Evolutionary conservation across 345 rosid genomes (phyloP).

Genomic region (Linum tenue): DNA sequence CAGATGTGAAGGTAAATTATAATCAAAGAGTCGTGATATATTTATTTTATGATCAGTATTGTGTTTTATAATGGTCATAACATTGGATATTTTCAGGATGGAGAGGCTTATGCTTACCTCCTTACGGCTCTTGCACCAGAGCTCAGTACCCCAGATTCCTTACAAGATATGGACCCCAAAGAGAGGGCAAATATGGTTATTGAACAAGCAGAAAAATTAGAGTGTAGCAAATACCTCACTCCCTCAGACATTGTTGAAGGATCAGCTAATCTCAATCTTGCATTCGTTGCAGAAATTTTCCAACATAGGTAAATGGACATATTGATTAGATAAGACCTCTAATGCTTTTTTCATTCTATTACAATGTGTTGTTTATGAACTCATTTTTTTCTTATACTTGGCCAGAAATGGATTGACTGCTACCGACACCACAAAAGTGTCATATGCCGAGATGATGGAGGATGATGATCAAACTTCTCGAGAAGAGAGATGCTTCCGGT

Average conservation of each 20-base stretch:
- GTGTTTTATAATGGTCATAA: slow-evolving; percentile 9
- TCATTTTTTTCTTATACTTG: slow-evolving; percentile 7
- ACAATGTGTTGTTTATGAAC: too few relatives aligned
- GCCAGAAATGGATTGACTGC: slow-evolving; percentile 74
- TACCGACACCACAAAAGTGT: slow-evolving; percentile 43
- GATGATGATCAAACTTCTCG: slow-evolving; percentile 90
- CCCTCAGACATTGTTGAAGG: slow-evolving; percentile 92
- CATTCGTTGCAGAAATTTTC: slow-evolving; percentile 93
- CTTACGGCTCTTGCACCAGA: slow-evolving; percentile 95
- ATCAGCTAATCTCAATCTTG: slow-evolving; percentile 92
- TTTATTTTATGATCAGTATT: too few relatives aligned
- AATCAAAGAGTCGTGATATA: too few relatives aligned
- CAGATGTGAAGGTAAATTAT: slow-evolving; percentile 75
- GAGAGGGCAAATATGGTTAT: slow-evolving; percentile 75
- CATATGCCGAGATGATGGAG: slow-evolving; percentile 96
- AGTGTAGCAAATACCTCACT: slow-evolving; percentile 79
- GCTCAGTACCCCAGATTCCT: slow-evolving; percentile 40
- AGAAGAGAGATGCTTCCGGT: slow-evolving; percentile 95
- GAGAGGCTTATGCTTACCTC: slow-evolving; percentile 91
- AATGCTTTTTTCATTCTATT: too few relatives aligned
- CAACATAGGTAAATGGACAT: slow-evolving; percentile 52
- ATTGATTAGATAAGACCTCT: too few relatives aligned
- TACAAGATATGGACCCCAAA: slow-evolving; percentile 49
- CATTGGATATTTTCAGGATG: slow-evolving; percentile 50
- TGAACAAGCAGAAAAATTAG: slow-evolving; percentile 93